Conservation (phyloP, 1,284 basidiomycete species). For the Cutaneotrichosporon sp. region DNA sequence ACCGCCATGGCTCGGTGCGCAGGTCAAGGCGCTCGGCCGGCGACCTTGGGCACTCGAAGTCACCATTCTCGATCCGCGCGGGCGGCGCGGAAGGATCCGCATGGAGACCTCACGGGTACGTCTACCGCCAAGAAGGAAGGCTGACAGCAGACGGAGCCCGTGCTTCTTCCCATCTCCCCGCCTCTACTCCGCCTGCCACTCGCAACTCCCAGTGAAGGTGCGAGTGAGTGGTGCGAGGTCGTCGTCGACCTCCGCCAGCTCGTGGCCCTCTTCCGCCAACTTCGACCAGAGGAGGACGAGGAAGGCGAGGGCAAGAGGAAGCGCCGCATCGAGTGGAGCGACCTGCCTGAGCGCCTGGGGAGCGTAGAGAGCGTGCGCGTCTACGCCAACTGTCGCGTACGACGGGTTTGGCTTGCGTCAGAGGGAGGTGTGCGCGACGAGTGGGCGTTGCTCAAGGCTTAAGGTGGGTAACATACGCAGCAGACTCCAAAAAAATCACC, state of each 20-base stretch:
- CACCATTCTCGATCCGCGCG: slow-evolving; percentile 67
- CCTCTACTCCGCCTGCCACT: slow-evolving; percentile 73
- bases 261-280: slow-evolving; percentile 61
- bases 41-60: slow-evolving; percentile 73
- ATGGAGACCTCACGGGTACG: slow-evolving; percentile 79
- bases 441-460: slow-evolving; percentile 10
- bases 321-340: not conserved
- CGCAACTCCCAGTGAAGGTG: slow-evolving; percentile 62
- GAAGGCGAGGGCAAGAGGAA: slow-evolving; percentile 12
- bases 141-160: slow-evolving; percentile 61
- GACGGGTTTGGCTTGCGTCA: slow-evolving; percentile 69
- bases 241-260: slow-evolving; percentile 64
- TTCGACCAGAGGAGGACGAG: not conserved
- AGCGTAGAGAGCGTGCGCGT: slow-evolving; percentile 71
- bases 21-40: slow-evolving; percentile 65
- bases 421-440: slow-evolving; percentile 15
- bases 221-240: slow-evolving; percentile 75
- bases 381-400: slow-evolving; percentile 75
- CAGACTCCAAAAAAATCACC: no score
- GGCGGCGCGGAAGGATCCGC: slow-evolving; percentile 64
- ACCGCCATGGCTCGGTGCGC: slow-evolving; percentile 72
- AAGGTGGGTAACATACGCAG: no score
- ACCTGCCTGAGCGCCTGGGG: slow-evolving; percentile 62
- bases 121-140: slow-evolving; percentile 11
- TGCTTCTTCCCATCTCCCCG: slow-evolving; percentile 57